Evolutionary conservation across 2,329 filamentous ascomycete genomes (phyloP).

Genomic region (Pseudocercospora fijiensis): DNA sequence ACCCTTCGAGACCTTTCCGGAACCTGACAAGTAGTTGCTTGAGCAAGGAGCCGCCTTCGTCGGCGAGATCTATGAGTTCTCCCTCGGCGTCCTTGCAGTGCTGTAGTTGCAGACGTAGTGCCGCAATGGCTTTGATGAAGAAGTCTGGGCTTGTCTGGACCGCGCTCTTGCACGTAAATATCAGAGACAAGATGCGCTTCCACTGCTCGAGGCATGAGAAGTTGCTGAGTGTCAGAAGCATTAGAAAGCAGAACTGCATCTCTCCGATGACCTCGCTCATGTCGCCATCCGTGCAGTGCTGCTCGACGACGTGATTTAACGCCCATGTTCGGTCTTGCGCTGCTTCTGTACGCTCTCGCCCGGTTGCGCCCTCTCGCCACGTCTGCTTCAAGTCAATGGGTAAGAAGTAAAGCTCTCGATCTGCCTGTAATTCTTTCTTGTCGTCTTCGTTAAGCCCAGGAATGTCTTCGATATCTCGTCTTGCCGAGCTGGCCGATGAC

Average conservation of each 20-base stretch:
- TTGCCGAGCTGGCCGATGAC: constrained; percentile 58
- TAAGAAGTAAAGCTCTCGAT: constrained; percentile 53
- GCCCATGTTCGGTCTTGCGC: constrained; percentile 64
- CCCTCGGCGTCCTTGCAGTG: constrained; percentile 60
- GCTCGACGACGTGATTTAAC: constrained; percentile 53
- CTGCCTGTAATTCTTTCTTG: constrained; percentile 38
- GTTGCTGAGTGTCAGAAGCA: constrained; percentile 64
- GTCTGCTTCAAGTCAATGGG: constrained; percentile 62
- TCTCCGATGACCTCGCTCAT: constrained; percentile 52
- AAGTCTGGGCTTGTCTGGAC: constrained; percentile 50
- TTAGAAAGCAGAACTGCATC: constrained; percentile 62
- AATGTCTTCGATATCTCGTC: constrained; percentile 58
- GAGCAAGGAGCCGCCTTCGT: constrained; percentile 53
- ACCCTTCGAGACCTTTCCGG: constrained; percentile 51
- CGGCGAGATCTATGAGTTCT: constrained; percentile 60
- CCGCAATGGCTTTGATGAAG: constrained; percentile 53
- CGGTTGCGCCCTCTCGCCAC: constrained; percentile 61
- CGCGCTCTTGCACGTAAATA: constrained; percentile 58
- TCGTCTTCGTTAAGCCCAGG: constrained; percentile 51
- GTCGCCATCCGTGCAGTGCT: constrained; percentile 39
- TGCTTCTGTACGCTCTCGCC: constrained; percentile 61
- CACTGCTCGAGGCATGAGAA: constrained; percentile 66
- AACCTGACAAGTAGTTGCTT: constrained; percentile 55
- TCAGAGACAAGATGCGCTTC: constrained; percentile 58
- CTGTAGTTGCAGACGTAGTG: constrained; percentile 54